phyloP scores from a whole-genome alignment of 805 yeast genomes.

The Cyberlindnera mississippiensis region DNA sequence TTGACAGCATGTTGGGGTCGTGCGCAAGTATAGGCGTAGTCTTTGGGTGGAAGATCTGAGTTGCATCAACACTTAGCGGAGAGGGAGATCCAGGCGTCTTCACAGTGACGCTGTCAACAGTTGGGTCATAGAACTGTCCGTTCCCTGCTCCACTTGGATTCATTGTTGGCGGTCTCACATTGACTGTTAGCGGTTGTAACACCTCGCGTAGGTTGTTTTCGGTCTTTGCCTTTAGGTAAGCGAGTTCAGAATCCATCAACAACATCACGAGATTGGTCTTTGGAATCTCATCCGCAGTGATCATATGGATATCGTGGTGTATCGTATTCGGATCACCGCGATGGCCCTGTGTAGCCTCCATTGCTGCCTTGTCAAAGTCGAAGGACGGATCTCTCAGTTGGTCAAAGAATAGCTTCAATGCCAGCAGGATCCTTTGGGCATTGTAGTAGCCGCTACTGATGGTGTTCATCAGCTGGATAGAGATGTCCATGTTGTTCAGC shows the following conservation, averaged over 20 bases:
- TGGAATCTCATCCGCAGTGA: conserved; percentile 21
- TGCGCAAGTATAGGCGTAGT: too few relatives aligned
- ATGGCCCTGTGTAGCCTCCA: conserved; percentile 2
- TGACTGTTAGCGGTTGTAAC: conserved; percentile 19
- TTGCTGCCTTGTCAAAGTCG: conserved; percentile 17
- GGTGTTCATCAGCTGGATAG: conserved; percentile 17
- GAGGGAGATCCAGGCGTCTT: too few relatives aligned
- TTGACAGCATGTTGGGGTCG: conserved; percentile 12
- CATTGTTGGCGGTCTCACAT: neutral
- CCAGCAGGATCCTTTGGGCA: conserved; percentile 19
- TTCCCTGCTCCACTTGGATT: conserved; percentile 18
- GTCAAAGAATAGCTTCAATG: conserved; percentile 12
- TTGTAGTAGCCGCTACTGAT: conserved; percentile 17
- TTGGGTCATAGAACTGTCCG: conserved; percentile 21
- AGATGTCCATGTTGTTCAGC: conserved; percentile 8
- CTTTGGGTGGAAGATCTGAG: neutral
- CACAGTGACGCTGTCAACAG: conserved; percentile 12
- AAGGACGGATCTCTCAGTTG: conserved; percentile 19
- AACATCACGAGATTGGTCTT: conserved; percentile 13
- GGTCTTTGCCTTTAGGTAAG: conserved; percentile 11
- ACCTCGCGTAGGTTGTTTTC: conserved; percentile 15
- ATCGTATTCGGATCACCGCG: neutral
- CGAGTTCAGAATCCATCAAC: conserved; percentile 16
- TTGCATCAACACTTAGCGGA: too few relatives aligned
- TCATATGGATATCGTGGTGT: conserved; percentile 10